Base-by-base conservation (phyloP, 371 early-diverging fungal genomes). In the Syncephalastrum monosporum region DNA sequence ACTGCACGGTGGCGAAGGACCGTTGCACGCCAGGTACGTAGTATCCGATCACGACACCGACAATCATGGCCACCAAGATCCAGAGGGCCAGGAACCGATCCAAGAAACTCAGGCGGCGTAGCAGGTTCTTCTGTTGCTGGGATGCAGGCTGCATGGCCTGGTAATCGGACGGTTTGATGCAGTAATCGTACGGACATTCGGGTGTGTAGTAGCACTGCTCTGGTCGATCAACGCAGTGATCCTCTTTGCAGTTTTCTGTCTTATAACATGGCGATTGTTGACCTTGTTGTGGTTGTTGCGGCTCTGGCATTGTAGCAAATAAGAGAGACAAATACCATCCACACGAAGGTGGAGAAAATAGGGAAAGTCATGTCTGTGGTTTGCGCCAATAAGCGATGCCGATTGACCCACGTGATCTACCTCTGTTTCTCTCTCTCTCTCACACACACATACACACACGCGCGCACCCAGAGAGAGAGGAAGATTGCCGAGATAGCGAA, bases 31-130 rank as follows among this genome's bases (percentile, higher is more conserved):
- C 50, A 10, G 87, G 86, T 2, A 81, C 84, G 62, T 79, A 88
- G 63, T 82, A 74, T 8, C 90, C 90, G 46, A 88, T 77, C 42
- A 90, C 58, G 4, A 87, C 82, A n/a, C 90, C 90, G 13, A 76
- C 69, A 5, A 84, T 73, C 85, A 90, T 90, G 42, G 80, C 78
- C 5, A 82, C 33, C 6, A 82, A 55, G 44, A 87, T 84, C 79
- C 82, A 79, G 27, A 87, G 21, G 0, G 78, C 70, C 19, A 87
- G 67, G 41, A 78, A 74, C 16, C 78, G 69, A 65, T 87, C 85
- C 7, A 82, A 55, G 47, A 84, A 68, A 12, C 65, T 60, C 19
- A 78, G 49, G 45, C 68, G 62, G 0, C 59, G 50, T 5, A 72
- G 17, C 41, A 72, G 56, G 33, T 50, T 50, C 25, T 17, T 33